phyloP scores from a whole-genome alignment of 257 asterid species.

The Capsicum rhomboideum region DNA sequence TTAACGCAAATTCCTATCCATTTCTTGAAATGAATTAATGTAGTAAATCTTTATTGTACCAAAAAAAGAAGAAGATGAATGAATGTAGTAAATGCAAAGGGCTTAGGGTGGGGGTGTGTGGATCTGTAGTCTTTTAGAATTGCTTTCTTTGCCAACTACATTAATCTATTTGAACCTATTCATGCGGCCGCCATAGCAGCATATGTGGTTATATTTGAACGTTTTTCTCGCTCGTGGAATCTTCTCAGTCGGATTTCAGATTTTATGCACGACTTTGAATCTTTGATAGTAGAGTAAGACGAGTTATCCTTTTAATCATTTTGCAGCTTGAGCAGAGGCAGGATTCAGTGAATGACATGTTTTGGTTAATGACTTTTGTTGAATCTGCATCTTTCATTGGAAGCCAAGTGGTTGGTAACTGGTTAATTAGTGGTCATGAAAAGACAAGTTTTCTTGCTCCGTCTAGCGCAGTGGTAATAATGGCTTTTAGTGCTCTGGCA shows the following conservation, averaged over 20 bases:
- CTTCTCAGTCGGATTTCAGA: neutral
- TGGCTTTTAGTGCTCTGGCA: slow-evolving; percentile 42
- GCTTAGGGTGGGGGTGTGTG: neutral
- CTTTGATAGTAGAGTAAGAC: neutral
- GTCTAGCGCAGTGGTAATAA: slow-evolving; percentile 36
- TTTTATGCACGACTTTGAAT: neutral
- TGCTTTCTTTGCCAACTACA: neutral
- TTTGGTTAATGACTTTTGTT: slow-evolving; percentile 84
- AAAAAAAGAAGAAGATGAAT: neutral
- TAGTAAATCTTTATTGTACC: neutral
- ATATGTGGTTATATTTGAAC: neutral
- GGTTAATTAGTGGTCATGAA: slow-evolving; percentile 42
- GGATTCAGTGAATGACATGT: slow-evolving; percentile 78
- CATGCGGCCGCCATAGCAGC: neutral
- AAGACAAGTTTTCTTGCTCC: slow-evolving; percentile 29
- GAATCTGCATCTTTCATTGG: slow-evolving; percentile 60
- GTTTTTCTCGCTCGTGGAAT: neutral
- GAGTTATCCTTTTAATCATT: neutral
- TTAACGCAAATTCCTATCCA: neutral
- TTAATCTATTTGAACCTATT: neutral
- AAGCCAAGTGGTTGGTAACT: slow-evolving; percentile 70
- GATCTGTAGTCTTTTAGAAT: neutral
- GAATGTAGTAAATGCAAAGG: neutral
- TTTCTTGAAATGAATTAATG: neutral
- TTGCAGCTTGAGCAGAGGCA: slow-evolving; percentile 85